Evolutionary conservation across 1,139 yeast species (phyloP).

Genomic region (Geotrichum histeridarum): DNA sequence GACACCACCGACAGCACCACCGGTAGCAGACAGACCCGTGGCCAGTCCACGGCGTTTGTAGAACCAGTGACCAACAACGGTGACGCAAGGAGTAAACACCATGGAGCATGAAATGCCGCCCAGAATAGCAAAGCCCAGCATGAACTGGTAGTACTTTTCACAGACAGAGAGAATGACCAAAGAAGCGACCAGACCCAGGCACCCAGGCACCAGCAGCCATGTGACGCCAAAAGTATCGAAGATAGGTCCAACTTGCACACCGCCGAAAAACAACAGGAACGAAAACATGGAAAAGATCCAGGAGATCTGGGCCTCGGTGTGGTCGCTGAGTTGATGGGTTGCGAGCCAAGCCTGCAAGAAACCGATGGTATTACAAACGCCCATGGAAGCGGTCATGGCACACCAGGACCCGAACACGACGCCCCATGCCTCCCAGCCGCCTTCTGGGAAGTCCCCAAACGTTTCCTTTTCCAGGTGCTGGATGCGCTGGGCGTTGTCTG

Average conservation of each 20-base stretch:
- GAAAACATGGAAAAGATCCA: slow-evolving; percentile 61
- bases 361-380: slow-evolving; percentile 55
- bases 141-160: slow-evolving; percentile 51
- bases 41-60: slow-evolving; percentile 52
- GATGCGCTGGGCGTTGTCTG: neutral
- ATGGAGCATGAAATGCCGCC: slow-evolving; percentile 56
- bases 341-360: slow-evolving; percentile 56
- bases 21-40: slow-evolving; percentile 53
- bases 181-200: slow-evolving; percentile 45
- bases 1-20: slow-evolving; percentile 61
- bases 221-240: slow-evolving; percentile 47
- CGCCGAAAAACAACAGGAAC: slow-evolving; percentile 54
- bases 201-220: slow-evolving; percentile 41
- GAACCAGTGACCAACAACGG: slow-evolving; percentile 62
- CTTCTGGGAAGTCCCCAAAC: slow-evolving; percentile 51
- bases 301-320: slow-evolving; percentile 46
- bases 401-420: slow-evolving; percentile 59
- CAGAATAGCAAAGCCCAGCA: slow-evolving; percentile 52
- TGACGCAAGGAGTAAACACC: slow-evolving; percentile 55
- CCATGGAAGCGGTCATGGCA: slow-evolving; percentile 57
- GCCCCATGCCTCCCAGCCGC: slow-evolving; percentile 53
- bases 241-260: slow-evolving; percentile 55
- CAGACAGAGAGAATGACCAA: slow-evolving; percentile 52
- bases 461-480: slow-evolving; percentile 20
- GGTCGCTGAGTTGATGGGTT: slow-evolving; percentile 44